Evolutionary conservation across 768 basidiomycete species (phyloP).

Genomic region (Rhodotorula taiwanensis): DNA sequence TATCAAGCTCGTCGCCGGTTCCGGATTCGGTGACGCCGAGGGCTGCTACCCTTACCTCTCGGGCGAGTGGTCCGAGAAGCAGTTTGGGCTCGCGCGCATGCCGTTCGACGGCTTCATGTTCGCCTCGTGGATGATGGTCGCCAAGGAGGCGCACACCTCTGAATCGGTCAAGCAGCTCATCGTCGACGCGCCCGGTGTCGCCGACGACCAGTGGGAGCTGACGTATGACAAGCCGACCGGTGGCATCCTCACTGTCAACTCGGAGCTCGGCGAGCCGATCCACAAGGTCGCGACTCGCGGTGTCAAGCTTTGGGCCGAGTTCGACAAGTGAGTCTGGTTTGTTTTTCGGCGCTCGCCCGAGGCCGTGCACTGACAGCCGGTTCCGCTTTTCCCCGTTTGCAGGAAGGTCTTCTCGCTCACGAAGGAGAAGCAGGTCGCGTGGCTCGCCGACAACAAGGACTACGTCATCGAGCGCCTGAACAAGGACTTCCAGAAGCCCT

Average conservation of each 20-base stretch:
- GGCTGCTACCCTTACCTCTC: slow-evolving; percentile 96
- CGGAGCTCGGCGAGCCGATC: slow-evolving; percentile 89
- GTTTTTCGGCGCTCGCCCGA: too few species aligned
- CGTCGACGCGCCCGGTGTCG: slow-evolving; percentile 84
- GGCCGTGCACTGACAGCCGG: too few species aligned
- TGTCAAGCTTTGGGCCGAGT: slow-evolving; percentile 98
- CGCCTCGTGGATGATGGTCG: slow-evolving; percentile 95
- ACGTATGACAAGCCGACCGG: slow-evolving; percentile 92
- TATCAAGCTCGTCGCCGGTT: slow-evolving; percentile 83
- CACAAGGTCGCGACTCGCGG: slow-evolving; percentile 97
- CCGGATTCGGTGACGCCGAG: slow-evolving; percentile 76
- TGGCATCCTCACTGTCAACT: slow-evolving; percentile 91
- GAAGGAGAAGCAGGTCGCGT: slow-evolving; percentile 85
- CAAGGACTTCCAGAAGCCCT: slow-evolving; percentile 80
- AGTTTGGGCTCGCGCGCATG: slow-evolving; percentile 84
- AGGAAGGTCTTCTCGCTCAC: slow-evolving; percentile 81
- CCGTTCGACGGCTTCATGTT: slow-evolving; percentile 97
- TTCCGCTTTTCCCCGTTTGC: background rate
- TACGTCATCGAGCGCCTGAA: slow-evolving; percentile 89
- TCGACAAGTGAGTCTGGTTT: slow-evolving; percentile 61
- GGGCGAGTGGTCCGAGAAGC: slow-evolving; percentile 83
- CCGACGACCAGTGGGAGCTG: slow-evolving; percentile 83
- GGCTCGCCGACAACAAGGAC: slow-evolving; percentile 77
- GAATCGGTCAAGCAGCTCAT: slow-evolving; percentile 94
- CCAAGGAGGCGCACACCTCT: slow-evolving; percentile 94